These are phyloP conservation scores for Hyaloperonospora arabidopsidis DNA, from an alignment of 352 stramenopile species.

Conservation along the genomic window DNA sequence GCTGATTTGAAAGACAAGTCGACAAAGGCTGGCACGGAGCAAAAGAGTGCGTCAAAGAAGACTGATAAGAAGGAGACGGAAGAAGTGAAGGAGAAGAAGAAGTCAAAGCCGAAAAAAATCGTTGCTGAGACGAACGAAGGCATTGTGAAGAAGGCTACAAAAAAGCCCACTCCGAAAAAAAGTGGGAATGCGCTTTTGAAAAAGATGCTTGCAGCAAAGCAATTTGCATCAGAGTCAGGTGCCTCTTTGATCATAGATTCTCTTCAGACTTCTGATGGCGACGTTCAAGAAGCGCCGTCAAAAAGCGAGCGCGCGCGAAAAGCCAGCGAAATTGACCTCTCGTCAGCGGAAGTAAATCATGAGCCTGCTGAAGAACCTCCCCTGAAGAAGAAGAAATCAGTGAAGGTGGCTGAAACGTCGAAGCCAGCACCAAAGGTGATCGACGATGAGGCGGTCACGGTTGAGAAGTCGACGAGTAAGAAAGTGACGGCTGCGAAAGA, in stretches of 20 bases:
- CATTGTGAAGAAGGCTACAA: constrained; percentile 9
- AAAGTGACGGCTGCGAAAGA: constrained; percentile 6
- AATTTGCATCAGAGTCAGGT: constrained; percentile 16
- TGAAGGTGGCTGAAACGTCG: constrained; percentile 4
- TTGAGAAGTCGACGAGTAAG: constrained; percentile 20
- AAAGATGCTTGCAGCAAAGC: constrained; percentile 30
- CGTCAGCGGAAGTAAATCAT: constrained; percentile 2
- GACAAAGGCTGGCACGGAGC: too few relatives aligned
- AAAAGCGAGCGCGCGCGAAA: constrained; percentile 26
- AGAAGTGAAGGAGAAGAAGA: too few relatives aligned
- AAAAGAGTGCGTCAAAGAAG: constrained; percentile 5
- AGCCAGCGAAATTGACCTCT: constrained; percentile 13
- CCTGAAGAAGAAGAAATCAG: constrained; percentile 26
- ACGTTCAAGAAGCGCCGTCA: not conserved
- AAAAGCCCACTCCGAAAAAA: constrained; percentile 23
- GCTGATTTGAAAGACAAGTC: too few relatives aligned
- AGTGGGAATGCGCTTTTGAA: constrained; percentile 28
- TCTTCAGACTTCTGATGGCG: constrained; percentile 10
- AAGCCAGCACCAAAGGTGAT: not conserved
- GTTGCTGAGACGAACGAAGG: constrained; percentile 7
- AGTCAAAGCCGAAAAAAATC: constrained; percentile 7
- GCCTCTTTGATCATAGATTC: constrained; percentile 19
- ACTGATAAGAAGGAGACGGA: not conserved
- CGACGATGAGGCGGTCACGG: constrained; percentile 2
- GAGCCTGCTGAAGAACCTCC: constrained; percentile 10